A percentile compares a stretch with the other conserved stretches of the same genome.
Conservation (phyloP, 176 grass and related monocot species). For the Chrysopogon serrulatus region DNA sequence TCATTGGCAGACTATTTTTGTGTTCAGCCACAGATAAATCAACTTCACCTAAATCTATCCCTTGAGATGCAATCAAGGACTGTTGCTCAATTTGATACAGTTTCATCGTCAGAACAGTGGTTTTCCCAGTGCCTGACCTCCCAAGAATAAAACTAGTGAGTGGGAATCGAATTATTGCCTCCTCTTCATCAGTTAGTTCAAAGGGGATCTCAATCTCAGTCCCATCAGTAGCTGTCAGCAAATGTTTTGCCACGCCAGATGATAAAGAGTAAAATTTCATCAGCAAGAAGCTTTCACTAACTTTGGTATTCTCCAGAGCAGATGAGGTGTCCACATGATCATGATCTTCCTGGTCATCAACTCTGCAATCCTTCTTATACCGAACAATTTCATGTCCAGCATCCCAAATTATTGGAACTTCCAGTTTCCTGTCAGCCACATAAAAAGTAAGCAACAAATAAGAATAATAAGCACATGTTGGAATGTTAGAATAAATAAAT, state of each 20-base stretch:
- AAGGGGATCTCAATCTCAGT: slow-evolving; percentile 74
- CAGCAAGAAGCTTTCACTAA: slow-evolving; percentile 78
- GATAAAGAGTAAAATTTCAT: slow-evolving; percentile 95
- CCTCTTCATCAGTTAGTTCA: slow-evolving; percentile 83
- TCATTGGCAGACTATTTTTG: background rate
- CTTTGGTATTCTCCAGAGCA: slow-evolving; percentile 75
- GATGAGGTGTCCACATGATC: slow-evolving; percentile 14
- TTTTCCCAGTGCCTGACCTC: slow-evolving; percentile 92
- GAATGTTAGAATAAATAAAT: background rate
- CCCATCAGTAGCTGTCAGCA: slow-evolving; percentile 77
- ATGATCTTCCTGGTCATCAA: slow-evolving; percentile 28
- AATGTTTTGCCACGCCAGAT: slow-evolving; percentile 61
- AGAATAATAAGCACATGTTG: background rate
- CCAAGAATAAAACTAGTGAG: slow-evolving; percentile 79
- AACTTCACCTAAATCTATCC: slow-evolving; percentile 11
- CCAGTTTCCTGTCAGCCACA: slow-evolving; percentile 47
- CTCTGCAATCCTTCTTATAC: slow-evolving; percentile 40
- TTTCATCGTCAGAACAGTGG: slow-evolving; percentile 84
- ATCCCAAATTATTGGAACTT: slow-evolving; percentile 69
- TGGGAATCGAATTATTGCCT: slow-evolving; percentile 63
- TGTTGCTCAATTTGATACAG: slow-evolving; percentile 67
- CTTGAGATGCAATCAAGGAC: slow-evolving; percentile 56
- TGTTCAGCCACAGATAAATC: background rate
- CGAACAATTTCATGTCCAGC: slow-evolving; percentile 33
- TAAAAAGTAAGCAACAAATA: slow-evolving; percentile 12